A percentile compares a stretch with the other conserved stretches of the same genome.
phyloP scores from a whole-genome alignment of 2,329 filamentous ascomycete genomes.

The Fusarium sp. region DNA sequence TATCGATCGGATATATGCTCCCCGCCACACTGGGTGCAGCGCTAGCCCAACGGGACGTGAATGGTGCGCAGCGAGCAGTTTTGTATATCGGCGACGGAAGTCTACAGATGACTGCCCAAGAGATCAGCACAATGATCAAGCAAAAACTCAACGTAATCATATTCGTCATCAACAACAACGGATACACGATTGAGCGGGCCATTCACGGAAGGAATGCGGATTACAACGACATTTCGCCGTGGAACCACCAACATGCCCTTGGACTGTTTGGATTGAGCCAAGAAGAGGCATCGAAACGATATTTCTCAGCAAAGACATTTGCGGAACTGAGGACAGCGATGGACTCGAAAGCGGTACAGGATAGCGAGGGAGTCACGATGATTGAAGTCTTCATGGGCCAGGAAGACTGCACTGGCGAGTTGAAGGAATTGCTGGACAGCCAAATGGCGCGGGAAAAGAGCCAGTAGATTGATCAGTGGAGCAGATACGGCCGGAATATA shows the following conservation, averaged over 20 bases:
- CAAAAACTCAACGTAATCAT: conserved; percentile 12
- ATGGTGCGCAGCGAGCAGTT: not conserved
- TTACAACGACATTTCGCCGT: conserved; percentile 13
- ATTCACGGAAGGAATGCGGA: conserved; percentile 12
- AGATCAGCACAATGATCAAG: conserved; percentile 17
- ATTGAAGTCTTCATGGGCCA: conserved; percentile 19
- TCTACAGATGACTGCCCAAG: conserved; percentile 13
- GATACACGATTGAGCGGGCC: conserved; percentile 16
- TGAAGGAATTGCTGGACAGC: not conserved
- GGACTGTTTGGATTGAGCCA: conserved; percentile 2
- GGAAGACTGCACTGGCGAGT: conserved; percentile 10
- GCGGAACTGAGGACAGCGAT: not conserved
- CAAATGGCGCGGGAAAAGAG: not conserved
- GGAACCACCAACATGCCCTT: conserved; percentile 11
- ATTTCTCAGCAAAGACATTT: not conserved
- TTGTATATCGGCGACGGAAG: conserved; percentile 17
- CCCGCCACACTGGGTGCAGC: conserved; percentile 14
- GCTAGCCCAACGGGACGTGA: not conserved
- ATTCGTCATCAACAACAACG: conserved; percentile 20
- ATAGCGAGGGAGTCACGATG: not conserved
- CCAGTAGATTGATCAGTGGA: not conserved
- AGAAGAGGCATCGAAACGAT: not conserved
- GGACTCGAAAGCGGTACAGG: not conserved
- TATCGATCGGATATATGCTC: conserved; percentile 24
- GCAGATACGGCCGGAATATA: not conserved